These are phyloP conservation scores for Zangia roseola DNA, from an alignment of 768 basidiomycete species.

Conservation along the genomic window DNA sequence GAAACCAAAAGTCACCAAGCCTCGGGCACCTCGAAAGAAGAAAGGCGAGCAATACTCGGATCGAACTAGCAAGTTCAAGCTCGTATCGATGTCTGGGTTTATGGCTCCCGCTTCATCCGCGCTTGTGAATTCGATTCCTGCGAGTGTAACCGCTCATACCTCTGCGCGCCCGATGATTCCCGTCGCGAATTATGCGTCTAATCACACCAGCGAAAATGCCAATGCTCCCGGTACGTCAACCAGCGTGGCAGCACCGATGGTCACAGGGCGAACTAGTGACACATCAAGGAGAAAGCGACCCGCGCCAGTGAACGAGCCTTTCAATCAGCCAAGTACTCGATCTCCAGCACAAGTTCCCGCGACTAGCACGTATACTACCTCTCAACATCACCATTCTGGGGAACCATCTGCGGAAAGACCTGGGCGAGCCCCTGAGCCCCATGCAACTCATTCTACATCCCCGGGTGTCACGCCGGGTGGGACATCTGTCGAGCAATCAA, in stretches of 20 bases:
- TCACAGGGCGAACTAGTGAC: slow-evolving; percentile 13
- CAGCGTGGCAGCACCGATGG: neutral
- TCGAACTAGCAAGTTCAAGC: slow-evolving; percentile 51
- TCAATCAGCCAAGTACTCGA: slow-evolving; percentile 2
- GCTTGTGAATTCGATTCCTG: slow-evolving; percentile 5
- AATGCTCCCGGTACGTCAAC: neutral
- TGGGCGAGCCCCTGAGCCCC: neutral
- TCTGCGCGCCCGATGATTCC: slow-evolving; percentile 4
- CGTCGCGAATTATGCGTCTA: neutral
- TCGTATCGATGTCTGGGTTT: slow-evolving; percentile 33
- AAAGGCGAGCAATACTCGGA: slow-evolving; percentile 39
- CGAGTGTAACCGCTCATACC: neutral
- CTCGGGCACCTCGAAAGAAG: slow-evolving; percentile 30
- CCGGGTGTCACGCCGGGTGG: neutral
- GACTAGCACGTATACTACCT: neutral
- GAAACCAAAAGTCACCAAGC: slow-evolving; percentile 28
- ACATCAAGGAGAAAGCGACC: slow-evolving; percentile 9
- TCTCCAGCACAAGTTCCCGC: slow-evolving; percentile 7
- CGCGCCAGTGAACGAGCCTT: neutral
- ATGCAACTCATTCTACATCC: neutral
- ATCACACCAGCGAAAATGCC: slow-evolving; percentile 4
- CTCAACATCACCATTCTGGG: slow-evolving; percentile 13
- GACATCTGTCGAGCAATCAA: slow-evolving; percentile 28
- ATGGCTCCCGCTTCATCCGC: slow-evolving; percentile 36
- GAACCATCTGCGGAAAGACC: slow-evolving; percentile 1